Percentiles rank a stretch among this genome's conserved stretches.
Evolutionary conservation across 441 rosid species (phyloP).

Genomic region (Cnidoscolus chayamansa): DNA sequence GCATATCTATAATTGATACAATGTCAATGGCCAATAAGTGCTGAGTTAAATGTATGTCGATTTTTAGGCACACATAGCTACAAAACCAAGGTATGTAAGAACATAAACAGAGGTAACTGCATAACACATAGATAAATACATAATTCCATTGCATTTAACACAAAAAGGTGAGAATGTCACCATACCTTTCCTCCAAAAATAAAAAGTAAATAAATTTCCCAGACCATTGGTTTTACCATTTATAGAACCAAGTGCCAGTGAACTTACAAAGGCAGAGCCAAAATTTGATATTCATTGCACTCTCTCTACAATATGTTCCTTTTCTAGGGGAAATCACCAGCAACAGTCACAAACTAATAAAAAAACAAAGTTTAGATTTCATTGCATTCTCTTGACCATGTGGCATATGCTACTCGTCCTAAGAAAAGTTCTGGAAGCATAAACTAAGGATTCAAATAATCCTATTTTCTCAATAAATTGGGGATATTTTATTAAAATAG

Average conservation of each 20-base stretch:
- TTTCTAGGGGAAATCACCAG: not conserved
- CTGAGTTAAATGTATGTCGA: too few species aligned
- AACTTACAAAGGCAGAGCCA: not conserved
- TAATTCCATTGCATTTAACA: not conserved
- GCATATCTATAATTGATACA: not conserved
- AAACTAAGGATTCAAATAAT: not conserved
- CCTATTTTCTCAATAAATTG: too few species aligned
- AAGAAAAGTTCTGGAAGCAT: too few species aligned
- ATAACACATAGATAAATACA: not conserved
- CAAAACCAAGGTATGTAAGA: too few species aligned
- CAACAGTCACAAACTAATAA: not conserved
- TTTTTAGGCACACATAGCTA: too few species aligned
- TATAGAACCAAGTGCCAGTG: not conserved
- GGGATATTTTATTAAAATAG: too few species aligned
- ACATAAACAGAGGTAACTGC: too few species aligned
- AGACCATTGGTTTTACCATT: not conserved
- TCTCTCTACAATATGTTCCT: not conserved
- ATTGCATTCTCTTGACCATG: too few species aligned
- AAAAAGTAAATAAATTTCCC: too few species aligned
- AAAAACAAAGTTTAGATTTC: too few species aligned
- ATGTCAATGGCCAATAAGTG: not conserved
- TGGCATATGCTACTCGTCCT: too few species aligned
- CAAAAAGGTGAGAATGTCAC: not conserved
- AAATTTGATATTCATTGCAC: not conserved
- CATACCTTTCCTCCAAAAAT: too few species aligned